phyloP scores from a whole-genome alignment of 75 land plant species.

The Ceratopteris richardii region DNA sequence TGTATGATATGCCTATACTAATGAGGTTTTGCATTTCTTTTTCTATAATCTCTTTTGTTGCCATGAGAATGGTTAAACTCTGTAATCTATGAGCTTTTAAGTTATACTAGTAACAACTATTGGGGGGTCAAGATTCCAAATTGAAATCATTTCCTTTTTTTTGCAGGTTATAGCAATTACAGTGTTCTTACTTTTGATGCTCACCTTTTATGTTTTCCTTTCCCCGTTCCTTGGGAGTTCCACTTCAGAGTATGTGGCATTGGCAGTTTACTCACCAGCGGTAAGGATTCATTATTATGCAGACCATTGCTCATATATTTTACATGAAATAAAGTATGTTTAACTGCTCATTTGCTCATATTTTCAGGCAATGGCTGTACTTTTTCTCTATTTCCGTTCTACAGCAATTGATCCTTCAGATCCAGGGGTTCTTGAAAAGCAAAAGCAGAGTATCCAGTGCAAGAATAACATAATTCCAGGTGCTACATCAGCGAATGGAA shows the following conservation, averaged over 20 bases:
- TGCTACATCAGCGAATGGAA: constrained; percentile 14
- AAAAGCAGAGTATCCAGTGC: background rate
- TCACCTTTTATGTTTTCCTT: constrained; percentile 82
- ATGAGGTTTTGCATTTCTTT: too few species aligned
- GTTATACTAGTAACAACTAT: too few species aligned
- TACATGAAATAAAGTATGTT: too few species aligned
- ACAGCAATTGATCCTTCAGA: constrained; percentile 92
- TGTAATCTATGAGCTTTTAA: too few species aligned
- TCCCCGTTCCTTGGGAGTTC: constrained; percentile 70
- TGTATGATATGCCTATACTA: too few species aligned
- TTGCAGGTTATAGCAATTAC: constrained; percentile 82
- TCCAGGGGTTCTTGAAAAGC: constrained; percentile 61
- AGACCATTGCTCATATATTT: too few species aligned
- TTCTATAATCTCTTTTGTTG: too few species aligned
- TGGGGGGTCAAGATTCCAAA: too few species aligned
- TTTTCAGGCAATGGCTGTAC: constrained; percentile 70
- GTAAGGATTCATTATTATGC: constrained; percentile 29
- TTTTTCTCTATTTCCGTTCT: constrained; percentile 71
- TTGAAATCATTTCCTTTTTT: too few species aligned
- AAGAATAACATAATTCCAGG: constrained; percentile 2
- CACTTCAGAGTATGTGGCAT: constrained; percentile 45
- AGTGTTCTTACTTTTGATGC: constrained; percentile 54
- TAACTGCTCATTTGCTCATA: too few species aligned
- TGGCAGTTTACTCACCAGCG: constrained; percentile 48
- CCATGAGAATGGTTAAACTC: too few species aligned